Evolutionary conservation across 495 filamentous ascomycete genomes (phyloP).

Genomic region (Bathelium albidoporum): DNA sequence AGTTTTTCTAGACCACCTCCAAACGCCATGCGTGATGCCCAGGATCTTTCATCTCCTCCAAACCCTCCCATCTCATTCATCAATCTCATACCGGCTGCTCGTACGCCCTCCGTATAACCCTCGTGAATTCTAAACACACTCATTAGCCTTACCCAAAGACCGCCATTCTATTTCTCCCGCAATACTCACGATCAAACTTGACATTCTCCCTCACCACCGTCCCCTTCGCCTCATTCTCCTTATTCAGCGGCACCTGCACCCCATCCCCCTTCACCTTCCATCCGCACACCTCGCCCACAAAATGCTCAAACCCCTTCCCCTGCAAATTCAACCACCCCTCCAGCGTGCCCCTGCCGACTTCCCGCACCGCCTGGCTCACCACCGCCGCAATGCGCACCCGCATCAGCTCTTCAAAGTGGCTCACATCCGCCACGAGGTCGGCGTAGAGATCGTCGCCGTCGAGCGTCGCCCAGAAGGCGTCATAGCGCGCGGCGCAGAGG

Average conservation of each 20-base stretch:
- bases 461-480: conserved; percentile 83
- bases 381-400: conserved; percentile 83
- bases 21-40: background rate
- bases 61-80: background rate
- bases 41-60: background rate
- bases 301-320: conserved; percentile 63
- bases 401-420: conserved; percentile 94
- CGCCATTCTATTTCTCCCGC: background rate
- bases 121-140: conserved; percentile 46
- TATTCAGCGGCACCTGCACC: conserved; percentile 75
- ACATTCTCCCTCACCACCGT: conserved; percentile 94
- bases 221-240: conserved; percentile 97
- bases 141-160: too few species aligned
- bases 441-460: conserved; percentile 94
- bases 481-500: conserved; percentile 77
- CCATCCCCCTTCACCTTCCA: conserved; percentile 63
- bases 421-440: conserved; percentile 85
- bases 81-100: conserved; percentile 60
- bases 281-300: conserved; percentile 71
- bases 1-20: background rate
- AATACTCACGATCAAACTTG: conserved; percentile 65
- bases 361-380: conserved; percentile 76
- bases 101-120: conserved; percentile 75
- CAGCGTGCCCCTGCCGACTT: conserved; percentile 63
- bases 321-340: conserved; percentile 80